A percentile compares a stretch with the other conserved stretches of the same genome.
Evolutionary conservation across 1,284 basidiomycete species (phyloP).

Genomic region (Puccinia novopanici): DNA sequence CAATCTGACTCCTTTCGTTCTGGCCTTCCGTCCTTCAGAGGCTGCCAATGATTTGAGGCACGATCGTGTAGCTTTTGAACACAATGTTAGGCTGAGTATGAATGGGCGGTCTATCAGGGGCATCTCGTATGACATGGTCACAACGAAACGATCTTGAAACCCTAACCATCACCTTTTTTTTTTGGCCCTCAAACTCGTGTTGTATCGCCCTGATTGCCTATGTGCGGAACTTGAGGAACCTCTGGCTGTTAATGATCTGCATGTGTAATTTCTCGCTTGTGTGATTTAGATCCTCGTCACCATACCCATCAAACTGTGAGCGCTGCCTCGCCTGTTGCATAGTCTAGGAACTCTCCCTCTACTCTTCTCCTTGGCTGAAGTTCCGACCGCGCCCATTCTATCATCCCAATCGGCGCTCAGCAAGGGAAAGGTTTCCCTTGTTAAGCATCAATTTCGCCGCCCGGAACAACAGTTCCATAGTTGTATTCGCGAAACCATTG

Average conservation of each 20-base stretch:
- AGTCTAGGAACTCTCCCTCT: not conserved
- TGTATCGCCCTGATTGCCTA: not conserved
- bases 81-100: slow-evolving; percentile 82
- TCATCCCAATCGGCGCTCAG: too few relatives aligned
- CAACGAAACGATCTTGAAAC: slow-evolving; percentile 23
- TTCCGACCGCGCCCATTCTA: not conserved
- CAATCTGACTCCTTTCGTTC: not conserved
- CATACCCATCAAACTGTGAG: not conserved
- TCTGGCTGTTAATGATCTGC: not conserved
- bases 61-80: slow-evolving; percentile 75
- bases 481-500: too few relatives aligned
- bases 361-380: not conserved
- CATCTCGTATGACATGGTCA: slow-evolving; percentile 74
- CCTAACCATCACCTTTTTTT: not conserved
- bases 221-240: slow-evolving; percentile 19
- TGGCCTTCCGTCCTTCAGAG: slow-evolving; percentile 64
- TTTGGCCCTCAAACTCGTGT: not conserved
- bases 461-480: too few relatives aligned
- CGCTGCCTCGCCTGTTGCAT: not conserved
- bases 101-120: slow-evolving; percentile 74
- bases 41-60: slow-evolving; percentile 88
- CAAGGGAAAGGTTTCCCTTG: too few relatives aligned
- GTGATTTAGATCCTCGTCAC: not conserved
- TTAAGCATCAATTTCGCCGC: too few relatives aligned
- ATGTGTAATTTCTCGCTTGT: not conserved